phyloP scores from a whole-genome alignment of 805 yeast species.

The Groenewaldozyma salmanticensis region DNA sequence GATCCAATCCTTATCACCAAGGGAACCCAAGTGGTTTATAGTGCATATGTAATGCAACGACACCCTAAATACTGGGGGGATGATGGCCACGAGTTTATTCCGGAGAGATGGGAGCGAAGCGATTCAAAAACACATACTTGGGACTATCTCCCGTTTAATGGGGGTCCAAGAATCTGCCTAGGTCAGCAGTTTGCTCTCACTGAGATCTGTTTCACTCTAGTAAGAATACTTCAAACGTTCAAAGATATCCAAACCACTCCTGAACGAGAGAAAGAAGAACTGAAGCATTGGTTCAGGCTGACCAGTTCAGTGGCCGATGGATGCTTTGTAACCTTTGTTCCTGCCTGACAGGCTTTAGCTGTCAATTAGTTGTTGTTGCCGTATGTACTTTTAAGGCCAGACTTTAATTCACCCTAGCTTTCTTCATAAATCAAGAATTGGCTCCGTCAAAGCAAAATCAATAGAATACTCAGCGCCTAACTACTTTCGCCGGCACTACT shows the following conservation, averaged over 20 bases:
- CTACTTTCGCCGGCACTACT: no score
- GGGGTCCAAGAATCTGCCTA: constrained; percentile 46
- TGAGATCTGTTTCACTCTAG: constrained; percentile 38
- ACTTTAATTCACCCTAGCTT: no score
- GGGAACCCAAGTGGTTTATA: constrained; percentile 34
- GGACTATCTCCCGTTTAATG: constrained; percentile 45
- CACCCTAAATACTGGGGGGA: constrained; percentile 33
- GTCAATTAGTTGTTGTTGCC: not conserved
- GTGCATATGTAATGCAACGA: constrained; percentile 37
- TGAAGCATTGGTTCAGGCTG: constrained; percentile 10
- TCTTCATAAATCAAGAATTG: no score
- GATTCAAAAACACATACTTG: constrained; percentile 30
- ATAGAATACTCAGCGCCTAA: no score
- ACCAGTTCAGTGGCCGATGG: constrained; percentile 15
- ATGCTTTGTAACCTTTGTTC: constrained; percentile 10
- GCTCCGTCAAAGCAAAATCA: no score
- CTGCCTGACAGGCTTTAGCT: constrained; percentile 1
- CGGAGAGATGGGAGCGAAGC: constrained; percentile 36
- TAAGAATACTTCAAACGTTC: constrained; percentile 29
- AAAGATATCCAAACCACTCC: constrained; percentile 1
- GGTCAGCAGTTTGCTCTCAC: constrained; percentile 50
- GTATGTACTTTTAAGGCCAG: no score
- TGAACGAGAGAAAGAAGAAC: constrained; percentile 18
- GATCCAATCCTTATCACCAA: constrained; percentile 34
- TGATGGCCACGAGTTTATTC: constrained; percentile 36